These are phyloP conservation scores for Taiozyma sp. DNA, from an alignment of 1,139 yeast species.

Conservation along the genomic window DNA sequence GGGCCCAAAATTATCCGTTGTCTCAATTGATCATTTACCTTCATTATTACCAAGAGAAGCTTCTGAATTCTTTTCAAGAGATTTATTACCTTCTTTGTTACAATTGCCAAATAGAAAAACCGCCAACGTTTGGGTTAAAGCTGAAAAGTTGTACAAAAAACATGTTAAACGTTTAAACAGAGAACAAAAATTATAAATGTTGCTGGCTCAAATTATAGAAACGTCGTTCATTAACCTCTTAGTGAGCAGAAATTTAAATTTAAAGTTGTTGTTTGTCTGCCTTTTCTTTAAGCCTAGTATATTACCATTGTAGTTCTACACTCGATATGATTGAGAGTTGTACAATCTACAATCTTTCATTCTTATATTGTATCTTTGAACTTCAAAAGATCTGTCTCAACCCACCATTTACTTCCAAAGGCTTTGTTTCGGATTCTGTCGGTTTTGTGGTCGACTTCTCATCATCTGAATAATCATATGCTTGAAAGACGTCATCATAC, in stretches of 20 bases:
- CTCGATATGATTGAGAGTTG: not conserved
- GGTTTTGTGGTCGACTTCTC: not conserved
- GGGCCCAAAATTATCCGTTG: slow-evolving; percentile 86
- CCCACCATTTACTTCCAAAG: not conserved
- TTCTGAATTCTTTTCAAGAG: slow-evolving; percentile 82
- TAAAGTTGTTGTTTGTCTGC: not conserved
- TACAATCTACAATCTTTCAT: no score
- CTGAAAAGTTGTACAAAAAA: slow-evolving; percentile 74
- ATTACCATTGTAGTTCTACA: not conserved
- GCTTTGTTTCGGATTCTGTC: not conserved
- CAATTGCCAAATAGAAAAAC: slow-evolving; percentile 74
- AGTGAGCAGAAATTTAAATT: not conserved
- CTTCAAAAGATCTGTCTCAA: not conserved
- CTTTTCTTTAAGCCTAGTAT: no score
- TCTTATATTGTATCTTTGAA: no score
- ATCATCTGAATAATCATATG: slow-evolving; percentile 19
- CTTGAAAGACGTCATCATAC: slow-evolving; percentile 19
- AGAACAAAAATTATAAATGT: slow-evolving; percentile 29
- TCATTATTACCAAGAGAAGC: slow-evolving; percentile 95
- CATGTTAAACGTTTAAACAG: slow-evolving; percentile 65
- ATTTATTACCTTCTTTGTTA: slow-evolving; percentile 81
- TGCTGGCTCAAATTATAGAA: not conserved
- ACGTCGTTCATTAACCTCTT: not conserved
- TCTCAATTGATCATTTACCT: slow-evolving; percentile 97
- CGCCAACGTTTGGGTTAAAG: slow-evolving; percentile 90